Base-by-base conservation (phyloP, 1,284 basidiomycete species). In the Schizopora paradoxa region DNA sequence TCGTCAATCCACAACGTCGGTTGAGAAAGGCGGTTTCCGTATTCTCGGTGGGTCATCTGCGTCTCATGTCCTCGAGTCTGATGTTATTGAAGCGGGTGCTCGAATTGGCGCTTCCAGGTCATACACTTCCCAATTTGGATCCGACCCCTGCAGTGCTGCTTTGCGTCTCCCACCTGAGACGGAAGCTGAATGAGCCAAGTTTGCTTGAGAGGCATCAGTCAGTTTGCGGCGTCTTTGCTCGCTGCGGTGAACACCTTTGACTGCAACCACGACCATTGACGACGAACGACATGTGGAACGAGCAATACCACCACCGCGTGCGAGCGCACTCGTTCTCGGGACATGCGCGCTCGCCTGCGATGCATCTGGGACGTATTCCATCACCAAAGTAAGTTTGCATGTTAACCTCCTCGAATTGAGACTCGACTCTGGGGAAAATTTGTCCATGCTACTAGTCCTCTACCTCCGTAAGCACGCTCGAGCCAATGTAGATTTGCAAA, bases 311-410 rank as follows among this genome's bases (percentile, higher is more conserved):
- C 34, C 13, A 35, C 8, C 47, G 48, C 13, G 42, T 44, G 19
- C 43, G 48, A 6, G 25, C 43, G 13, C 34, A 45, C 21, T 49
- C 48, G 22, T 50, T 50, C 16, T 41, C 43, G 16, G 36, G 32
- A 21, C 41, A 45, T 6, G 28, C 44, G 23, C 11, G 41, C 6
- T 29, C 26, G 14, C 43, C 38, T 16, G 39, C 43, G 28, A 29
- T 41, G 40, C 27, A 37, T n/a, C 2, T 14, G 23, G 28, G 23
- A 27, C 41, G 33, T 16, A 26, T 33, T 8, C 42, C 43, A 18
- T 41, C 44, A 6, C 48, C 48, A 11, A 39, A 32, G 43, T 46
- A 37, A 27, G 43, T 29, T n/a, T 36, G 38, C 14, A 13, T 16
- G 33, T 2, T 7, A 14, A 19, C 22, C 3, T 7, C 10, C 14